Conservation (phyloP, 345 rosid genomes). For the Hibiscus trionum region DNA sequence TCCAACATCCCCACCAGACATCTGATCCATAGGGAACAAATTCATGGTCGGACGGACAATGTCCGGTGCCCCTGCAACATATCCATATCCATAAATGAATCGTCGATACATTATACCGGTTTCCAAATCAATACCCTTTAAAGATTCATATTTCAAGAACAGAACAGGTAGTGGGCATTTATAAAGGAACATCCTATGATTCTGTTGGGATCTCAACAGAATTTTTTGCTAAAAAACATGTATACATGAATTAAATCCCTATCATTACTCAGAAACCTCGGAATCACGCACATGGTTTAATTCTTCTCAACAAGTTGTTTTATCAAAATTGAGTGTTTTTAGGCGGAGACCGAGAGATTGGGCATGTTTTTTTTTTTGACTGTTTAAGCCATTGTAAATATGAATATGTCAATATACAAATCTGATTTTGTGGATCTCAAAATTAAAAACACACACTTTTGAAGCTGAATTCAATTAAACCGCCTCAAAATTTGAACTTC, state of each 20-base stretch:
- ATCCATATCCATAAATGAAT: constrained; percentile 11
- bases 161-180: not conserved
- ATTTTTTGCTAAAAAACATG: not conserved
- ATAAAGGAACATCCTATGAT: constrained; percentile 2
- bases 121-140: not conserved
- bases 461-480: not conserved
- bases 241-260: not conserved
- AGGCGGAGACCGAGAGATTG: constrained; percentile 4
- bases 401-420: constrained; percentile 16
- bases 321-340: not conserved
- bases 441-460: not conserved
- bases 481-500: not conserved
- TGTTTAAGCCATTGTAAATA: constrained; percentile 9
- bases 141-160: not conserved
- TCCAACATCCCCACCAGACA: constrained; percentile 12
- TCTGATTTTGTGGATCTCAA: constrained; percentile 19
- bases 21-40: constrained; percentile 37
- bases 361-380: not conserved
- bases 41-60: constrained; percentile 38
- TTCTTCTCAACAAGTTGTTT: not conserved
- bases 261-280: not conserved
- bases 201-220: not conserved
- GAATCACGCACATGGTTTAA: constrained; percentile 3
- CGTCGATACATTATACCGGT: constrained; percentile 4
- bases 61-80: constrained; percentile 30